Percentiles rank a stretch among this genome's conserved stretches.
phyloP scores from a whole-genome alignment of 2,329 filamentous ascomycete species.

The Thielaviopsis populi region DNA sequence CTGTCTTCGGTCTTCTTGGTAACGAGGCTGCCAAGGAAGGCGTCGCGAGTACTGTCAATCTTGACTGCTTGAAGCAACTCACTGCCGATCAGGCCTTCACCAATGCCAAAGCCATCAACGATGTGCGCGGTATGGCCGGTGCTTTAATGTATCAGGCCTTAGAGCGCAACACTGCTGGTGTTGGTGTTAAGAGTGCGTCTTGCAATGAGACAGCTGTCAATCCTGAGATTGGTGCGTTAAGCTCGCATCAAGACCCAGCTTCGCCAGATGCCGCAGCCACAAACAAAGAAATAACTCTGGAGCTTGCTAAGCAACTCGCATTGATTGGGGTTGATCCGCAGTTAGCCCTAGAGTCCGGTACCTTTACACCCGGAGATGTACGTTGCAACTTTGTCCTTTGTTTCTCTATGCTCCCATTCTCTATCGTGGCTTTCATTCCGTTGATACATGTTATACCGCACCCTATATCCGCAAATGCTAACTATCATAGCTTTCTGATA shows the following conservation, averaged over 20 bases:
- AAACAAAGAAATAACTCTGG: slow-evolving; percentile 47
- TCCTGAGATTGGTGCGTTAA: slow-evolving; percentile 48
- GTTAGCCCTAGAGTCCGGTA: slow-evolving; percentile 45
- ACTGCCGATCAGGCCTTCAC: slow-evolving; percentile 45
- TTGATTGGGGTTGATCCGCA: slow-evolving; percentile 47
- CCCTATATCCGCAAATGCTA: neutral
- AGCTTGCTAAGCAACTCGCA: slow-evolving; percentile 44
- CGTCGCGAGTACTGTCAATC: slow-evolving; percentile 29
- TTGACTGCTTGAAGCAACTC: slow-evolving; percentile 33
- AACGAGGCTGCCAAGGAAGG: slow-evolving; percentile 32
- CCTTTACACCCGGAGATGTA: slow-evolving; percentile 46
- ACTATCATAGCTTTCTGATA: slow-evolving; percentile 16
- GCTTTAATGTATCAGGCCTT: slow-evolving; percentile 40
- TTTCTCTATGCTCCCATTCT: neutral
- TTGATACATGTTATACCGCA: no score
- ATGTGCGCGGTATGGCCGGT: slow-evolving; percentile 38
- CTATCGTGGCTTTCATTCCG: neutral
- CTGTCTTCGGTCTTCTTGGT: slow-evolving; percentile 35
- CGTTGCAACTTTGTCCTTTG: slow-evolving; percentile 19
- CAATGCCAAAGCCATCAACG: slow-evolving; percentile 38
- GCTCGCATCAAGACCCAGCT: slow-evolving; percentile 54
- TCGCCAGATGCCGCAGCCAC: slow-evolving; percentile 37
- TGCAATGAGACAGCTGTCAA: slow-evolving; percentile 46
- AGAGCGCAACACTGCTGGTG: slow-evolving; percentile 34
- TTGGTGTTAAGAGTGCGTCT: slow-evolving; percentile 33